Conservation (phyloP, 148 eudicot genomes). For the Rhododendron williamsianum region DNA sequence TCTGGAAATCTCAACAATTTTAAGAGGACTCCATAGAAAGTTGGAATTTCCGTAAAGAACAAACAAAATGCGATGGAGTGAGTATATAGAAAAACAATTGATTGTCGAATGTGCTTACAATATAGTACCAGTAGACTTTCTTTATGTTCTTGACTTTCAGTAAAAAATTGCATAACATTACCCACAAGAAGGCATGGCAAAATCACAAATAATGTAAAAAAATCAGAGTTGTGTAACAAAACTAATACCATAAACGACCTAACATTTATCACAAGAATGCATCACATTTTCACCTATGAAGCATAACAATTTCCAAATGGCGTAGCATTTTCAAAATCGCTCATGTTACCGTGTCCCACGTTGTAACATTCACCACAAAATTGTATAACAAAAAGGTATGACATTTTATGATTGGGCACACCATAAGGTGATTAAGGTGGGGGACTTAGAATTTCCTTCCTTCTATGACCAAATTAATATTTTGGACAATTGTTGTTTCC, state of each 20-base stretch:
- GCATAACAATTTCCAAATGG: no score
- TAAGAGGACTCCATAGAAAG: no score
- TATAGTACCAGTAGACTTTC: neutral
- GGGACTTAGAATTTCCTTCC: neutral
- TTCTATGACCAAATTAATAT: neutral
- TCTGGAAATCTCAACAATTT: no score
- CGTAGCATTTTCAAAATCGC: neutral
- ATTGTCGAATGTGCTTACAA: neutral
- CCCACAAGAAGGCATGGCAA: neutral
- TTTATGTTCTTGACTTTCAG: neutral
- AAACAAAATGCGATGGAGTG: no score
- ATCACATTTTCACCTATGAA: neutral
- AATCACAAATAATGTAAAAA: neutral
- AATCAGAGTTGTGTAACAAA: neutral
- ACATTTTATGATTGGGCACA: neutral
- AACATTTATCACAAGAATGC: neutral
- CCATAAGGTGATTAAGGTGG: neutral
- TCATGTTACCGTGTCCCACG: neutral
- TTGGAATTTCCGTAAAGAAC: no score
- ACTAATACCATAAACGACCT: neutral
- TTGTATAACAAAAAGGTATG: neutral
- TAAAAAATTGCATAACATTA: neutral
- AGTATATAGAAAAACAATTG: neutral
- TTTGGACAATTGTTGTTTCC: neutral
- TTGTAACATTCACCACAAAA: neutral